Conservation (phyloP, 176 grass and related monocot genomes). For the barley (Hordeum vulgare) region DNA sequence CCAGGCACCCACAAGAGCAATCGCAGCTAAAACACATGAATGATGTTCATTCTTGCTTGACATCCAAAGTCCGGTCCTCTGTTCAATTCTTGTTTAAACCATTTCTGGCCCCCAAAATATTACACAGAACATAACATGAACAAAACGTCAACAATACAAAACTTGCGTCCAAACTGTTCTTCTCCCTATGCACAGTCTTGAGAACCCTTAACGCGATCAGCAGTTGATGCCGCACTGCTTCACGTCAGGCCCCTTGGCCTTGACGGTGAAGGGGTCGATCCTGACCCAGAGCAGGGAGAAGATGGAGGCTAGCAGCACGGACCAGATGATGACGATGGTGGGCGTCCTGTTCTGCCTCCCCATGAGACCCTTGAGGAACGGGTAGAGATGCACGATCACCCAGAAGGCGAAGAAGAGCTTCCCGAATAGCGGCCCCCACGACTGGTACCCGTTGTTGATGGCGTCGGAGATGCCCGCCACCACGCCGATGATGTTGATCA, state of each 20-base stretch:
- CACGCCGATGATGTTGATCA: conserved; percentile 94
- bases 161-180: conserved; percentile 41
- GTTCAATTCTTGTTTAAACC: conserved; percentile 32
- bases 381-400: conserved; percentile 96
- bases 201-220: conserved; percentile 21
- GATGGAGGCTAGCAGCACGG: conserved; percentile 79
- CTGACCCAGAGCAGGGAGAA: conserved; percentile 98
- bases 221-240: conserved; percentile 94
- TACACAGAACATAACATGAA: conserved; percentile 30
- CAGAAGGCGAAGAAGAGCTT: conserved; percentile 96
- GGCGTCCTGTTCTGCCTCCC: conserved; percentile 90
- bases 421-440: conserved; percentile 87
- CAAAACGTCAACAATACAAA: conserved; percentile 43
- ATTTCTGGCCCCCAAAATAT: conserved; percentile 30
- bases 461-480: conserved; percentile 90
- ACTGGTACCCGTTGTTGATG: conserved; percentile 90
- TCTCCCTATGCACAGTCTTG: conserved; percentile 40
- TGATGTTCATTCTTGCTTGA: not conserved
- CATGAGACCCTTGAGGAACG: conserved; percentile 97
- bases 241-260: conserved; percentile 74
- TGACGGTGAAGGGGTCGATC: conserved; percentile 80
- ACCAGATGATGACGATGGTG: conserved; percentile 96
- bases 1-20: not conserved
- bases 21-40: not conserved
- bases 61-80: conserved; percentile 21